Evolutionary conservation across 257 asterid species (phyloP), one percentile per base, ranked within the genome.

Genomic region (Ballota nigra): DNA sequence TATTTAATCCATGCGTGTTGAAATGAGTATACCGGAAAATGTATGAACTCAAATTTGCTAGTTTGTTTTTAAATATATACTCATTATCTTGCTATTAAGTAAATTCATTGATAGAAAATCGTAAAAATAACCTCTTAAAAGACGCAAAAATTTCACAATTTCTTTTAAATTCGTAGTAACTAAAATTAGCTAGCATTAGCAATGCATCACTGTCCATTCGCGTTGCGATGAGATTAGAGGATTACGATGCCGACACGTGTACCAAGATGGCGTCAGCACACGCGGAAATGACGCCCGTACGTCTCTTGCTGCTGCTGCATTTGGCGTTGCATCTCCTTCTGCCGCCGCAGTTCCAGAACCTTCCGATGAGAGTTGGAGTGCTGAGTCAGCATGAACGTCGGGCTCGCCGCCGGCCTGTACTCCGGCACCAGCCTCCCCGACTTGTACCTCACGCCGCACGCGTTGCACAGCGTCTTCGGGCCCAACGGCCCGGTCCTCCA

Each of bases 401-500:
- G 97, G 76, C 97, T 90, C 6, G 96, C 89, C 9, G 96, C 97
- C 15, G 97, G 97, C 62, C 96, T 78, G 76, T 90, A 90, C 71
- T 90, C 96, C 19, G 96, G 96, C 57, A 90, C 95, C 3, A 90
- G 88, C 38, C 96, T 71, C 7, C 97, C 95, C 49, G 92, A 88
- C 66, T 88, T 90, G 80, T 68, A 88, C 84, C 96, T 78, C 16
- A 90, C 97, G 15, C 97, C 97, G 71, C 97, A 90, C 1, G 97
- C 97, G 66, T 90, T 90, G 86, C 96, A 89, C 47, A 87, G 43
- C 41, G 96, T 89, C 81, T 89, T 89, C 58, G 96, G 92, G 2
- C 96, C 97, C 70, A 86, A 18, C 5, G 97, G 97, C 12, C 97
- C 96, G 8, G 92, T 83, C 75, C 97, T 74, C 97, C 97, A 88